phyloP scores from a whole-genome alignment of 176 grass and related monocot species.

The Carex kokanica region DNA sequence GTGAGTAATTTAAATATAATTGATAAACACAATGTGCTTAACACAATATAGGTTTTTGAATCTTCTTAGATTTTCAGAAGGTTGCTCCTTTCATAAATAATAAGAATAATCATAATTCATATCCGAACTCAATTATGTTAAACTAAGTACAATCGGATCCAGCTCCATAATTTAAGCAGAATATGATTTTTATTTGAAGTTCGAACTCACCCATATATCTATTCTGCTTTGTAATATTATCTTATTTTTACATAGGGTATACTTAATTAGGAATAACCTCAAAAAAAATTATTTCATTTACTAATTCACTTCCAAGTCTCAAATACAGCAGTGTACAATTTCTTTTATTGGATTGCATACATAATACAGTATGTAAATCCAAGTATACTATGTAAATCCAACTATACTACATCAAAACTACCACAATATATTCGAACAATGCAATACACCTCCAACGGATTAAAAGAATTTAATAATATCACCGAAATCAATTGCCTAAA shows the following conservation, averaged over 20 bases:
- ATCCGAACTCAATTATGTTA: background rate
- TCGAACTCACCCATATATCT: background rate
- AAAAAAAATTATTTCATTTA: background rate
- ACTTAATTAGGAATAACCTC: background rate
- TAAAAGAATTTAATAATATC: background rate
- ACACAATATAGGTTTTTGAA: no score
- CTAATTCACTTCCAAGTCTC: background rate
- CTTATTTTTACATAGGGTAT: background rate
- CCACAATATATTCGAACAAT: background rate
- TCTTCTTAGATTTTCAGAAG: no score
- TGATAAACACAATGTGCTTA: no score
- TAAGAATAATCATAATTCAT: background rate
- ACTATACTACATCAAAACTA: background rate
- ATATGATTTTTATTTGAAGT: background rate
- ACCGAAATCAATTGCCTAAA: slow-evolving; percentile 1
- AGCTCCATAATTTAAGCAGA: background rate
- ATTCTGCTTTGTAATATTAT: background rate
- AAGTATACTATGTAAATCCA: background rate
- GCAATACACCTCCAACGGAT: background rate
- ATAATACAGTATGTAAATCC: background rate
- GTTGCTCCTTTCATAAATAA: background rate
- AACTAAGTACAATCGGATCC: background rate
- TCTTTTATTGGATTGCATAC: no score
- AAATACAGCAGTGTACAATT: background rate
- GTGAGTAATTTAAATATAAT: no score